These are phyloP conservation scores for Coprinopsis strossmayeri DNA, from an alignment of 768 basidiomycete genomes.

Conservation along the genomic window DNA sequence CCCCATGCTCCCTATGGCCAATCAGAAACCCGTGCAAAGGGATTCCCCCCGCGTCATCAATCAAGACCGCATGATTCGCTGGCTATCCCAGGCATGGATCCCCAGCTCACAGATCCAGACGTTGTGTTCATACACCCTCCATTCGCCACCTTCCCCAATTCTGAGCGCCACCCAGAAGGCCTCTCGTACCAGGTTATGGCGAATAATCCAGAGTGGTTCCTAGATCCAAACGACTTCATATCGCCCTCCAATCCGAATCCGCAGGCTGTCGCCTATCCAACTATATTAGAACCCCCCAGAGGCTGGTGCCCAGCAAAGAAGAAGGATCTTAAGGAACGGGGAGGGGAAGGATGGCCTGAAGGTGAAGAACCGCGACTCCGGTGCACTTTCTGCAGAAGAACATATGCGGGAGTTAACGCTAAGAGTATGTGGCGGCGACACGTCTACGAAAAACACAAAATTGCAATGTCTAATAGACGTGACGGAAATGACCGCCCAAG, in stretches of 20 bases:
- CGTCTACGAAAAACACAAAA: slow-evolving; percentile 86
- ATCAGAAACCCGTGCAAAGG: slow-evolving; percentile 18
- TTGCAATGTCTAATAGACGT: slow-evolving; percentile 82
- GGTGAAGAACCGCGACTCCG: slow-evolving; percentile 74
- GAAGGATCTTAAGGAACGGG: slow-evolving; percentile 66
- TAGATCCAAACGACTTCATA: slow-evolving; percentile 62
- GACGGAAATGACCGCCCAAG: slow-evolving; percentile 61
- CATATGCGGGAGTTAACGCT: slow-evolving; percentile 81
- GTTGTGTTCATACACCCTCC: slow-evolving; percentile 72
- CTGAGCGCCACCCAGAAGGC: slow-evolving; percentile 56
- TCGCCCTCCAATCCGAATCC: slow-evolving; percentile 38
- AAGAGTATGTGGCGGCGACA: slow-evolving; percentile 91
- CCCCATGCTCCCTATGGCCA: slow-evolving; percentile 24
- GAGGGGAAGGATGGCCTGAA: slow-evolving; percentile 68
- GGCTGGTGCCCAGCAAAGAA: slow-evolving; percentile 88
- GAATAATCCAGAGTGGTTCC: slow-evolving; percentile 76
- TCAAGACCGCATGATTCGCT: slow-evolving; percentile 34
- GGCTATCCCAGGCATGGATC: slow-evolving; percentile 56
- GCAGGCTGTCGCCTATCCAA: slow-evolving; percentile 62
- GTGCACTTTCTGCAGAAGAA: slow-evolving; percentile 80
- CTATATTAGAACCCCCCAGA: slow-evolving; percentile 73
- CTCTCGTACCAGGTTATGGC: slow-evolving; percentile 67
- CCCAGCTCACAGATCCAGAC: slow-evolving; percentile 56
- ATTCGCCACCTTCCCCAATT: slow-evolving; percentile 59
- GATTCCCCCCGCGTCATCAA: slow-evolving; percentile 22